These are phyloP conservation scores for Aphanomyces stellatus DNA, from an alignment of 352 stramenopile species.

Conservation along the genomic window DNA sequence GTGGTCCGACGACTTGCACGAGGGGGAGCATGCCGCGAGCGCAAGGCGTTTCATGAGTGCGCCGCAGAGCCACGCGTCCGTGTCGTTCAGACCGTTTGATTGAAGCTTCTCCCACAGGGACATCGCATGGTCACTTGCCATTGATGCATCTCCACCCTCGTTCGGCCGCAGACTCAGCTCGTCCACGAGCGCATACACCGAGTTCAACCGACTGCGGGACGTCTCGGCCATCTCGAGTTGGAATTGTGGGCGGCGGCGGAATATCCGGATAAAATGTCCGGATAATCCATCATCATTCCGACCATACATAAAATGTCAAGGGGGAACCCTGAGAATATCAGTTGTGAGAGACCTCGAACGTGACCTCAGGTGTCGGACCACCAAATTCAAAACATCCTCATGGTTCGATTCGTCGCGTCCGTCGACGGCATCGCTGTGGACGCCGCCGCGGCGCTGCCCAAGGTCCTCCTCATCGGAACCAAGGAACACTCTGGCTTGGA, in stretches of 20 bases:
- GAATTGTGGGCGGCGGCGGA: not conserved
- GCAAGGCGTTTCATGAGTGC: not conserved
- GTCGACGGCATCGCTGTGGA: not conserved
- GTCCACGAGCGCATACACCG: conserved; percentile 11
- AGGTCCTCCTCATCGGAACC: conserved; percentile 17
- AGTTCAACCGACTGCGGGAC: conserved; percentile 3
- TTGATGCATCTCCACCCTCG: not conserved
- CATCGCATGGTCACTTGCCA: not conserved
- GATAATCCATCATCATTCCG: not conserved
- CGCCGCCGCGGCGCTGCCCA: not conserved
- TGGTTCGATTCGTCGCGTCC: conserved; percentile 11
- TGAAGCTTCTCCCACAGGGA: conserved; percentile 6
- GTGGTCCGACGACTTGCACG: not conserved
- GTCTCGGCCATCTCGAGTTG: not conserved
- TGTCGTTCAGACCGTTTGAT: not conserved
- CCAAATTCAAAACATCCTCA: no score
- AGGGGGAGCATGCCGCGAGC: not conserved
- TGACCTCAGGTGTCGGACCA: no score
- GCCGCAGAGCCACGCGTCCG: conserved; percentile 3
- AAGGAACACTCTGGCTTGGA: not conserved
- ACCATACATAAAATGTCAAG: not conserved
- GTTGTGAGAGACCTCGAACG: no score
- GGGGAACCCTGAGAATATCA: no score
- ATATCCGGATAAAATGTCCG: conserved; percentile 5
- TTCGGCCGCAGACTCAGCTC: not conserved